Percentiles rank a stretch among this genome's conserved stretches.
Conservation (phyloP, 148 eudicot species). For the Chenopodium formosanum region DNA sequence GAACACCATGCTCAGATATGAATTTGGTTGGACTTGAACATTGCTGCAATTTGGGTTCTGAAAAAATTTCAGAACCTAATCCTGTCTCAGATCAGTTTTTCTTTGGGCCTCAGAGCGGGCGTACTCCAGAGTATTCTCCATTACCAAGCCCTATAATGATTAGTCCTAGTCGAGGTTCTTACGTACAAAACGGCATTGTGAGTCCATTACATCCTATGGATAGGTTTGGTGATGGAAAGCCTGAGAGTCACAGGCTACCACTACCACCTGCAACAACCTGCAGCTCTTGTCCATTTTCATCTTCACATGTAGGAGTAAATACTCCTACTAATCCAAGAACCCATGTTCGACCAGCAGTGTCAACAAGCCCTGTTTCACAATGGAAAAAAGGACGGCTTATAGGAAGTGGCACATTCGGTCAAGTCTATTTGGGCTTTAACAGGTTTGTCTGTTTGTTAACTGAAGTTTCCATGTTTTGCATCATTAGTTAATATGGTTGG, state of each 20-base stretch:
- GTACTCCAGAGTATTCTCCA: constrained; percentile 85
- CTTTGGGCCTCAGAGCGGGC: constrained; percentile 64
- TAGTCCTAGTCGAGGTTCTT: constrained; percentile 77
- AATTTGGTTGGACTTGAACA: constrained; percentile 69
- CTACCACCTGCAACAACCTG: constrained; percentile 60
- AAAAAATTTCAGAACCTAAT: constrained; percentile 68
- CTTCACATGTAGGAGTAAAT: constrained; percentile 49
- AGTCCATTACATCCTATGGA: constrained; percentile 68
- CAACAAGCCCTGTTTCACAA: constrained; percentile 53
- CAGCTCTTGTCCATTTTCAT: constrained; percentile 48
- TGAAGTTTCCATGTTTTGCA: not conserved
- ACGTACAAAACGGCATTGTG: constrained; percentile 68
- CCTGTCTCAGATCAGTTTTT: constrained; percentile 65
- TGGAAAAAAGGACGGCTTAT: constrained; percentile 61
- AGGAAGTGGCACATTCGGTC: constrained; percentile 62
- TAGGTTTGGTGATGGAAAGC: constrained; percentile 59
- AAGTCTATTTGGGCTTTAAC: constrained; percentile 55
- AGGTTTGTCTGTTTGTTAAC: constrained; percentile 33
- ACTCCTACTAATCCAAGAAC: constrained; percentile 61
- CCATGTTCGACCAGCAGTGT: constrained; percentile 59
- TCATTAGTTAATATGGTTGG: not conserved
- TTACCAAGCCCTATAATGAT: constrained; percentile 79
- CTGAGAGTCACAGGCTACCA: constrained; percentile 67
- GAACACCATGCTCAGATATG: constrained; percentile 54
- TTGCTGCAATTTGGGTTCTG: constrained; percentile 79